Percentiles rank a stretch among this genome's conserved stretches.
Conservation (phyloP, 2,329 filamentous ascomycete genomes). For the Hawksworthiomyces lignivorus region DNA sequence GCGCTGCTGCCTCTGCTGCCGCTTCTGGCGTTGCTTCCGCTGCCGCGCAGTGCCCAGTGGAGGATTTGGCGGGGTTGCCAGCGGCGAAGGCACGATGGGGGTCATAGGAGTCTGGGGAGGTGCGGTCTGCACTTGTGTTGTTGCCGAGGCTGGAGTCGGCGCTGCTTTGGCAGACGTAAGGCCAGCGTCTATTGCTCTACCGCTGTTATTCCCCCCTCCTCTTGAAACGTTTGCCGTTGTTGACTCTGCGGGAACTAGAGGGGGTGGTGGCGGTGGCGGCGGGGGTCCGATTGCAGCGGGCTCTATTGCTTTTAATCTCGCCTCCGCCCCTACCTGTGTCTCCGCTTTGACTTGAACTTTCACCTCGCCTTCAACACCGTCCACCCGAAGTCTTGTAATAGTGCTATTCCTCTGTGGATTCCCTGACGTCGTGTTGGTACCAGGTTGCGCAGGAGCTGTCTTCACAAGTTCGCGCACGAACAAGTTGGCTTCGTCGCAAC, state of each 20-base stretch:
- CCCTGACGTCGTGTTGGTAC: conserved; percentile 11
- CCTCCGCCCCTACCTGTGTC: too few relatives aligned
- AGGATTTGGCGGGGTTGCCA: conserved; percentile 3
- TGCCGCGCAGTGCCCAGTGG: conserved; percentile 15
- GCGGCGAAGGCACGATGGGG: background rate
- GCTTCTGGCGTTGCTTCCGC: conserved; percentile 16
- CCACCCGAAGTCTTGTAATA: conserved; percentile 39
- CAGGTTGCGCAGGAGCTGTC: conserved; percentile 18
- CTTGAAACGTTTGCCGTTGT: too few relatives aligned
- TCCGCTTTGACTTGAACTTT: conserved; percentile 41
- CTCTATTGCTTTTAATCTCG: too few relatives aligned
- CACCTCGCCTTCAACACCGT: conserved; percentile 49
- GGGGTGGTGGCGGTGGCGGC: background rate
- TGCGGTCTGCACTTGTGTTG: too few relatives aligned
- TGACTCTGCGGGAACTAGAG: too few relatives aligned
- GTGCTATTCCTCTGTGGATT: background rate
- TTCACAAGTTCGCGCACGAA: conserved; percentile 59
- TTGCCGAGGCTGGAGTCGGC: too few relatives aligned
- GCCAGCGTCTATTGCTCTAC: too few relatives aligned
- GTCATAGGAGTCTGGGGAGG: too few relatives aligned
- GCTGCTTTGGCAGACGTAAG: too few relatives aligned
- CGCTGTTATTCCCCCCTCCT: too few relatives aligned
- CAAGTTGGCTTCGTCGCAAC: conserved; percentile 63
- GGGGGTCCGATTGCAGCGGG: background rate
- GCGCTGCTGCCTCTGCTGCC: conserved; percentile 15